Conservation (phyloP, 2,329 filamentous ascomycete genomes). For the Colletotrichum scovillei region DNA sequence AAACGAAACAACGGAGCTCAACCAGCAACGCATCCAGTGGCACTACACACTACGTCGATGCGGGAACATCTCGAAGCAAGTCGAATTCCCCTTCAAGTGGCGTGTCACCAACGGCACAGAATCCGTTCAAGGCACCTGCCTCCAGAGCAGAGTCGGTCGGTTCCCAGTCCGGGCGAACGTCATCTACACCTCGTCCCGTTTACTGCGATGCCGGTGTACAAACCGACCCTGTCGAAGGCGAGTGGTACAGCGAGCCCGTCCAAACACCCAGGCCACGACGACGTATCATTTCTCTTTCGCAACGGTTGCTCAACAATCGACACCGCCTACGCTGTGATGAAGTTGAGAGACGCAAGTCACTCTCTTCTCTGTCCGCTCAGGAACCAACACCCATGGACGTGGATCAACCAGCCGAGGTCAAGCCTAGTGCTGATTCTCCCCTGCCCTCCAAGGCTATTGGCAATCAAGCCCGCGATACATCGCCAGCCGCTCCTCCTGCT, state of each 20-base stretch:
- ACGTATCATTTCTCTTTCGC: slow-evolving; percentile 64
- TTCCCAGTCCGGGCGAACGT: slow-evolving; percentile 50
- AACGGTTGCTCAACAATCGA: slow-evolving; percentile 62
- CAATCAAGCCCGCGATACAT: slow-evolving; percentile 28
- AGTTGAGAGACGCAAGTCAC: slow-evolving; percentile 46
- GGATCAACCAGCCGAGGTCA: slow-evolving; percentile 50
- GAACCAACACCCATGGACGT: slow-evolving; percentile 51
- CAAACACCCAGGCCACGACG: slow-evolving; percentile 54
- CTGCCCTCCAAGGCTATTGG: slow-evolving; percentile 32
- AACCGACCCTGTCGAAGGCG: slow-evolving; percentile 65
- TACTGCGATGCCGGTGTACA: slow-evolving; percentile 66
- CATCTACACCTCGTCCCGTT: slow-evolving; percentile 50
- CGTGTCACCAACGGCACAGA: slow-evolving; percentile 50
- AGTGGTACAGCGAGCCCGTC: slow-evolving; percentile 59
- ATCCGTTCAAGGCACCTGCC: slow-evolving; percentile 41
- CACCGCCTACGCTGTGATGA: slow-evolving; percentile 56
- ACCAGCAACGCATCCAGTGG: slow-evolving; percentile 27
- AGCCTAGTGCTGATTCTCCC: slow-evolving; percentile 32
- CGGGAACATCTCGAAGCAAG: slow-evolving; percentile 64
- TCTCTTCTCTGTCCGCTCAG: slow-evolving; percentile 43
- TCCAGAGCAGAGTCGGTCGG: slow-evolving; percentile 45
- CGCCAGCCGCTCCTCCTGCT: slow-evolving; percentile 4
- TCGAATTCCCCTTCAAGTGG: slow-evolving; percentile 62
- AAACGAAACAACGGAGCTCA: slow-evolving; percentile 42
- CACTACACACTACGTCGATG: slow-evolving; percentile 60